Conservation (phyloP, 129 eudicot genomes). For the Tanacetum coccineum region DNA sequence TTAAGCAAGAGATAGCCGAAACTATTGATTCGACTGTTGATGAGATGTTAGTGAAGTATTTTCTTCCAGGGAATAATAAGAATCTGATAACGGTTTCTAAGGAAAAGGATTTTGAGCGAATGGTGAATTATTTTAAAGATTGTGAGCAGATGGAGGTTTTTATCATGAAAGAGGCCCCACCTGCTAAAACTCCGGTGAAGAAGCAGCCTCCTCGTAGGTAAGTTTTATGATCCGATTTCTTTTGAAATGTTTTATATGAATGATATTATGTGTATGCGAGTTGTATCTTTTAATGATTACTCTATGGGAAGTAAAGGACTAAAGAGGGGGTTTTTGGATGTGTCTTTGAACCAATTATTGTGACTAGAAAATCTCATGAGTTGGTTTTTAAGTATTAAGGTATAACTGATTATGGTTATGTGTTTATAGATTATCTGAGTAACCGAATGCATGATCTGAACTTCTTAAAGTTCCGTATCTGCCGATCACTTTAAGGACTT, state of each 20-base stretch:
- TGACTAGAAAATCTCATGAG: neutral
- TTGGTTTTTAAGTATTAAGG: neutral
- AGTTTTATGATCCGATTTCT: neutral
- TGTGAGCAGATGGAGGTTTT: constrained; percentile 31
- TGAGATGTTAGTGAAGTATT: constrained; percentile 36
- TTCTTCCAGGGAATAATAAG: constrained; percentile 35
- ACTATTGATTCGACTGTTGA: constrained; percentile 24
- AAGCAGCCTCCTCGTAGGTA: constrained; percentile 43
- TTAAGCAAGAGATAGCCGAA: constrained; percentile 34
- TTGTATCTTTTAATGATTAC: constrained; percentile 2
- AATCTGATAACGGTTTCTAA: constrained; percentile 38
- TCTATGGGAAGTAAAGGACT: neutral
- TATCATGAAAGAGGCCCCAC: constrained; percentile 29
- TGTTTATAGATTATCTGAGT: neutral
- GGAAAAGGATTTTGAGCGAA: constrained; percentile 35
- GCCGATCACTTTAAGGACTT: too few relatives aligned
- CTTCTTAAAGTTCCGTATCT: too few relatives aligned
- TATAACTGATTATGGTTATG: constrained; percentile 4
- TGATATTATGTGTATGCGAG: constrained; percentile 3
- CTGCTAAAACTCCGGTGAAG: constrained; percentile 23
- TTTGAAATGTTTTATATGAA: neutral
- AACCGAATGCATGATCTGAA: neutral
- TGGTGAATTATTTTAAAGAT: constrained; percentile 34
- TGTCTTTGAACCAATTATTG: constrained; percentile 7
- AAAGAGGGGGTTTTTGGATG: constrained; percentile 6